Base-by-base conservation (phyloP, 1,284 basidiomycete species). In the Trichosporon coremiiforme region DNA sequence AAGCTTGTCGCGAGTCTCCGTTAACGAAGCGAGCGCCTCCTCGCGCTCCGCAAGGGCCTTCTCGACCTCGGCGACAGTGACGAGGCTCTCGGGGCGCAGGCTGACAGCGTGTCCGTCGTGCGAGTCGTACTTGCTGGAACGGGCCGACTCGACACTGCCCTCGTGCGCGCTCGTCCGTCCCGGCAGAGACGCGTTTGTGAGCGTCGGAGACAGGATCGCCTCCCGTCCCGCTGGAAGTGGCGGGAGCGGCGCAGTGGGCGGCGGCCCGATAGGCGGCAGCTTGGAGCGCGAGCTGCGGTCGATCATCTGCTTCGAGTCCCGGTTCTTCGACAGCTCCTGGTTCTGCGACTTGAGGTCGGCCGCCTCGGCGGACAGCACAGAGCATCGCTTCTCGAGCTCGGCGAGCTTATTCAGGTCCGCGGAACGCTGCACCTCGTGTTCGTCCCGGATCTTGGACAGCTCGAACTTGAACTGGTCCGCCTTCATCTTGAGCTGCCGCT, bases 391-490 rank as follows among this genome's bases (percentile, higher is more conserved):
- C 66, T 74, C 73, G 9, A 81, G 72, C 57, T 80, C 78, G 25
- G 74, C 69, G 12, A 81, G 70, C 45, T 79, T 75, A 67, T 71
- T 75, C 10, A 71, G 66, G 64, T 79, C 76, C 29, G 31, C 66
- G 10, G 75, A 75, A 2, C 73, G 76, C 69, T 79, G 77, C 31
- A 80, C 65, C 45, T 78, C 75, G 68, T 76, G 75, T 66, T 81
- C 78, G 70, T 82, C 81, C 35, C 78, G 75, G 38, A 81, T 70
- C 31, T 76, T 72, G 5, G 79, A 80, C 4, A 82, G 71, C 71
- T 82, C 81, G 64, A 82, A 82, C 25, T 76, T 69, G 22, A 76
- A 75, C 73, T 81, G 79, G 73, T 82, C 80, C 10, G 78, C 78
- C 67, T 77, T 77, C 74, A 82, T 79, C 75, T 81, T 81, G 70